Evolutionary conservation across 441 rosid species (phyloP).

Genomic region (Euphorbia schlechtendalii): DNA sequence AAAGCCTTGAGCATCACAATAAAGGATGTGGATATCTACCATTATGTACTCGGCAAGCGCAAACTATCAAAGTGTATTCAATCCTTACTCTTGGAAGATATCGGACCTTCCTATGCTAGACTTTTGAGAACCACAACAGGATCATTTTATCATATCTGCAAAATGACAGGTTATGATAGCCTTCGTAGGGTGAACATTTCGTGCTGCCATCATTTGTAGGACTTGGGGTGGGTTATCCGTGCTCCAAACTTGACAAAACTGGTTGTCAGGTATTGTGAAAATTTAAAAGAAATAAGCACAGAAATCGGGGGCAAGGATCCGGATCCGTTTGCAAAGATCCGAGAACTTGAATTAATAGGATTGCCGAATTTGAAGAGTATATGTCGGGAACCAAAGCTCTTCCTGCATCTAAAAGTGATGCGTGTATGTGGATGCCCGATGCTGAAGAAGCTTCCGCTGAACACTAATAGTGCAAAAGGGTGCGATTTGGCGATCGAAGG

Average conservation of each 20-base stretch:
- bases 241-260: not conserved
- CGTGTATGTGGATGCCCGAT: not conserved
- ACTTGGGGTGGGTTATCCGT: not conserved
- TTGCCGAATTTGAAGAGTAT: not conserved
- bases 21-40: not conserved
- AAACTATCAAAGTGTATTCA: not conserved
- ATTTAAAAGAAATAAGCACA: not conserved
- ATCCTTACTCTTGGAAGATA: not conserved
- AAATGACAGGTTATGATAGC: not conserved
- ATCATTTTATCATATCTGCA: too few species aligned
- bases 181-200: not conserved
- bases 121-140: not conserved
- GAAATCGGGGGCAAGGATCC: not conserved
- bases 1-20: slow-evolving; percentile 2
- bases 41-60: not conserved
- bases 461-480: not conserved
- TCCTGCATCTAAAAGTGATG: not conserved
- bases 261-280: not conserved
- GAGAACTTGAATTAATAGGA: not conserved
- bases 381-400: not conserved
- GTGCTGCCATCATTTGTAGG: not conserved
- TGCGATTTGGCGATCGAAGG: not conserved
- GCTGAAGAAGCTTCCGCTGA: not conserved
- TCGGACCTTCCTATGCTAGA: not conserved
- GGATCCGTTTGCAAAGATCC: not conserved